Percentiles rank a stretch among this genome's conserved stretches.
Conservation (phyloP, 2,329 filamentous ascomycete species). For the Fusarium nygamai region DNA sequence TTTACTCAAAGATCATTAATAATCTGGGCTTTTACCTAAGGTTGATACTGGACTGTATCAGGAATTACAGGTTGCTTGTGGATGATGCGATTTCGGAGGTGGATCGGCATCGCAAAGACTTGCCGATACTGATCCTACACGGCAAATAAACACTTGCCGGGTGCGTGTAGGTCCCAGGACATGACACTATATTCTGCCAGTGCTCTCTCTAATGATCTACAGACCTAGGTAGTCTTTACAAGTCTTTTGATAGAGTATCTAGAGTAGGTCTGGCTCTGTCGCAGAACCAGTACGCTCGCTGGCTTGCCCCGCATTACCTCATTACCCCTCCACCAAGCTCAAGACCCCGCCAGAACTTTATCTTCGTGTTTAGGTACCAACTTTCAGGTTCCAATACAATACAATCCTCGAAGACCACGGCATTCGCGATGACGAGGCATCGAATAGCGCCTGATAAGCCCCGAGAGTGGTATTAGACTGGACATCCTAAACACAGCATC, state of each 20-base stretch:
- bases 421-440: not conserved
- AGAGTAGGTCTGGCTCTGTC: not conserved
- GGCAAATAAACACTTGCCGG: not conserved
- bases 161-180: not conserved
- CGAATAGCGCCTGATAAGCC: not conserved
- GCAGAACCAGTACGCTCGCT: too few relatives aligned
- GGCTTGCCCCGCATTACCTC: not conserved
- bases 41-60: not conserved
- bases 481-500: not conserved
- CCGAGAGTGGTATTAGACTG: not conserved
- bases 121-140: not conserved
- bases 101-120: not conserved
- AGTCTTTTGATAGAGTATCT: not conserved
- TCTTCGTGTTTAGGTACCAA: not conserved
- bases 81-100: not conserved
- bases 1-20: accelerated
- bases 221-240: not conserved
- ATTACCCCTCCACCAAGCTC: not conserved
- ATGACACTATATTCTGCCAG: accelerated
- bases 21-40: not conserved
- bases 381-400: not conserved
- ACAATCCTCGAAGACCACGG: not conserved
- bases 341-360: not conserved
- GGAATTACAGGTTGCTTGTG: not conserved
- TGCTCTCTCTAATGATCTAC: not conserved